Conservation (phyloP, 1,139 yeast genomes). For the Tardiomyces digboiensis region DNA sequence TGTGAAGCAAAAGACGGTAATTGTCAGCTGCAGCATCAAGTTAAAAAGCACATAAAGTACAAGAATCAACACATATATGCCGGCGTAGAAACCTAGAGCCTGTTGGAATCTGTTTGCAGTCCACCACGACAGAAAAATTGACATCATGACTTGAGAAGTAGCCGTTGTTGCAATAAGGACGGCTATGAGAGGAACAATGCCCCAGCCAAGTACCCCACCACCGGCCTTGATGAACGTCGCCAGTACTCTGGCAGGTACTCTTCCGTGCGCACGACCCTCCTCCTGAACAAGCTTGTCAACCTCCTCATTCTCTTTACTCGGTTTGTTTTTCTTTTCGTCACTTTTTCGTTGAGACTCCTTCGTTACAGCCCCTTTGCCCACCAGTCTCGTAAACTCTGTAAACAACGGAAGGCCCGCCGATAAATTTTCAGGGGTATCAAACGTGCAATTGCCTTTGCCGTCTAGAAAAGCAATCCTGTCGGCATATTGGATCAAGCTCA, state of each 20-base stretch:
- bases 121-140: conserved; percentile 78
- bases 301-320: background rate
- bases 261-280: conserved; percentile 41
- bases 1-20: conserved; percentile 21
- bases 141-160: conserved; percentile 39
- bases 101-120: conserved; percentile 44
- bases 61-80: conserved; percentile 50
- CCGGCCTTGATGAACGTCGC: conserved; percentile 48
- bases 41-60: conserved; percentile 27
- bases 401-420: conserved; percentile 38
- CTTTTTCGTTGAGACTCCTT: conserved; percentile 25
- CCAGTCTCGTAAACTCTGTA: conserved; percentile 42
- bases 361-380: conserved; percentile 16
- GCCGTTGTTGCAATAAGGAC: conserved; percentile 31
- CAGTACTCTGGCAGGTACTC: conserved; percentile 38
- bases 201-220: conserved; percentile 32
- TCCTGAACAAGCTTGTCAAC: conserved; percentile 26
- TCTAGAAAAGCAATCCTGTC: conserved; percentile 60
- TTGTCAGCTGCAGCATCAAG: conserved; percentile 18
- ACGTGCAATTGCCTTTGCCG: conserved; percentile 50
- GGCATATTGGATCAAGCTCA: conserved; percentile 58
- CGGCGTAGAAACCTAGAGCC: conserved; percentile 56
- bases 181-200: conserved; percentile 35
- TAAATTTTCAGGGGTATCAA: conserved; percentile 53
- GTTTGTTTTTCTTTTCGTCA: conserved; percentile 10